Evolutionary conservation across 2,329 filamentous ascomycete species (phyloP), one percentile per base, ranked within the genome.

Genomic region (Trichoderma guizhouense): DNA sequence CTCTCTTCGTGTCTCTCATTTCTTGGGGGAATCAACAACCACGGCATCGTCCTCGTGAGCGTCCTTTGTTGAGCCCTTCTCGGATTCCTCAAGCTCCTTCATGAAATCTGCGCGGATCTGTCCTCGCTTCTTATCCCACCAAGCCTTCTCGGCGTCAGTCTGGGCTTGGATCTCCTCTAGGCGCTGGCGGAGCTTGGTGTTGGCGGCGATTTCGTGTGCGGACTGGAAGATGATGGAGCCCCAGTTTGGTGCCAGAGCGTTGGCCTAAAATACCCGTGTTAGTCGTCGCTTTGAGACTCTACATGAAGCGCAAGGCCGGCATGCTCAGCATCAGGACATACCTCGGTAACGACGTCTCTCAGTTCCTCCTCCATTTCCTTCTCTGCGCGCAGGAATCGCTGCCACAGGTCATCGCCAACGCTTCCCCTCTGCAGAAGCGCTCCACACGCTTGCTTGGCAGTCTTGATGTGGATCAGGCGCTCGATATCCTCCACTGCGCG

Each of bases 341-440:
- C 94, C 90, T 98, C 95, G 77, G 91, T 89, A 39, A 98, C 94
- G 28, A 98, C 95, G 82, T 99, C 96, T 77, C 93, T 90, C 73
- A 99, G 86, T 83, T 99, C 96, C 76, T 94, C 93, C 84, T 99
- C 95, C 86, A 98, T 97, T 83, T 99, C 96, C 85, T 97, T 95
- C 88, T 99, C 96, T 0, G 95, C 96, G 65, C 94, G 89, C 82
- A 91, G 83, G 82, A 98, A 97, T 51, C 95, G 88, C 85, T 98
- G 93, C 92, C 94, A 97, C 76, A 99, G 83, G 81, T 99, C 96
- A 80, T 99, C 96, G 15, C 96, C 95, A 2, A 99, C 94, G 78
- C 94, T 97, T 63, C 96, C 96, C 74, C 94, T 88, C 83, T 97
- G 94, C 77, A 98, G 83, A 75, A 99, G 84, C 28, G 91, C 88